These are phyloP conservation scores for Amphichorda felina DNA, from an alignment of 2,329 filamentous ascomycete species.

Conservation along the genomic window DNA sequence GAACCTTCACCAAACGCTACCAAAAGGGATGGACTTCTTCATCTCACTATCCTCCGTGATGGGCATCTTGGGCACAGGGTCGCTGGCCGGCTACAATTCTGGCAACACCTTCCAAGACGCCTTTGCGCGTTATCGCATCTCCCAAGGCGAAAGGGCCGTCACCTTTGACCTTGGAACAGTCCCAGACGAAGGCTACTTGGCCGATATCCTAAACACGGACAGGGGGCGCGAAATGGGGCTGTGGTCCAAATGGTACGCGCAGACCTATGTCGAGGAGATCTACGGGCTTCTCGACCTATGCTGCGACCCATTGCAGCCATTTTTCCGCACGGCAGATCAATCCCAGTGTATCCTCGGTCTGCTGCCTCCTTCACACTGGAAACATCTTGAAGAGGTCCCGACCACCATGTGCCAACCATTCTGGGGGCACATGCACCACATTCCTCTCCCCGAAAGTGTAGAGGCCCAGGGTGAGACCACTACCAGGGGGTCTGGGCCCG, in stretches of 20 bases:
- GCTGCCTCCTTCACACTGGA: not conserved
- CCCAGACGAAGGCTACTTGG: no score
- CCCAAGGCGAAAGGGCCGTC: constrained; percentile 15
- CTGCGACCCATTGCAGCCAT: no score
- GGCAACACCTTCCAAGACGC: constrained; percentile 22
- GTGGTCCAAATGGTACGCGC: no score
- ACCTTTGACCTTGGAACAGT: no score
- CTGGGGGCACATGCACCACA: not conserved
- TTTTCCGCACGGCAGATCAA: not conserved
- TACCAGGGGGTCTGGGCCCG: not conserved
- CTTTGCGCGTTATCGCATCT: constrained; percentile 12
- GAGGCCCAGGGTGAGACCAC: not conserved
- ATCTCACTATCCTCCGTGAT: constrained; percentile 14
- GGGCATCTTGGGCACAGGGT: constrained; percentile 12
- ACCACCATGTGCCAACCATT: not conserved
- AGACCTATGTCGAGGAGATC: no score
- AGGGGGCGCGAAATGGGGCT: no score
- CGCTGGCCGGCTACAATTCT: constrained; percentile 19
- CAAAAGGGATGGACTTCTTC: constrained; percentile 4
- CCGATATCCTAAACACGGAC: no score
- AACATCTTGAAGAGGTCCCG: not conserved
- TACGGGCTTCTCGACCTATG: no score
- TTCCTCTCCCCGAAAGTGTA: not conserved
- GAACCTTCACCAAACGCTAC: constrained; percentile 12
- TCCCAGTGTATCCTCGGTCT: not conserved